phyloP scores from a whole-genome alignment of 2,329 filamentous ascomycete species.

The Aspergillus intermedius region DNA sequence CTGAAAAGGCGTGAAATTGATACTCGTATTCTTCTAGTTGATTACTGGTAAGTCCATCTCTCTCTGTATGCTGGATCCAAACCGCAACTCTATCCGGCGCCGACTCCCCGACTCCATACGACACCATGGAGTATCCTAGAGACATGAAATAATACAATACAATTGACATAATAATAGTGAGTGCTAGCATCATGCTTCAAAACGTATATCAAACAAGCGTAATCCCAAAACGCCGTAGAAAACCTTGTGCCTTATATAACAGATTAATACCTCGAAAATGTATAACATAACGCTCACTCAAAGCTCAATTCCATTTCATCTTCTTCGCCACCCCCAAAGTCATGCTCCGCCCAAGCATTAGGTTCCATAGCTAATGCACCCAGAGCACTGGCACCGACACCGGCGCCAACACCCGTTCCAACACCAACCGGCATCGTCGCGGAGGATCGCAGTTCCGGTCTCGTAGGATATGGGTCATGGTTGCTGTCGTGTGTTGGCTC shows the following conservation, averaged over 20 bases:
- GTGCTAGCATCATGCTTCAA: too few relatives aligned
- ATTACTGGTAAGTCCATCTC: background rate
- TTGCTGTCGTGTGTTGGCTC: conserved; percentile 3
- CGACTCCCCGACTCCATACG: background rate
- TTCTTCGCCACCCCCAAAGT: conserved; percentile 63
- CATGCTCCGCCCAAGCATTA: conserved; percentile 67
- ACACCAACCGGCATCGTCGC: conserved; percentile 24
- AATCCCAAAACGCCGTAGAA: background rate
- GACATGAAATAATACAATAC: background rate
- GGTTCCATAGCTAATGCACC: conserved; percentile 32
- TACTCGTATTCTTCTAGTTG: background rate
- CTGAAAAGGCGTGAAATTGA: background rate
- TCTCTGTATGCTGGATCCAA: background rate
- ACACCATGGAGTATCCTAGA: background rate
- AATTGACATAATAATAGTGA: background rate
- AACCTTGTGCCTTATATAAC: background rate
- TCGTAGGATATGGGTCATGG: conserved; percentile 10
- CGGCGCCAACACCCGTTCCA: conserved; percentile 12
- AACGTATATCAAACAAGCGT: background rate
- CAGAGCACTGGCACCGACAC: conserved; percentile 18
- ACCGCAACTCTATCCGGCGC: background rate
- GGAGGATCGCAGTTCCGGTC: conserved; percentile 26
- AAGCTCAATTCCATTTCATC: conserved; percentile 77
- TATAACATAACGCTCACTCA: conserved; percentile 46
- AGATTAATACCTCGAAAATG: background rate